phyloP scores from a whole-genome alignment of 2,329 filamentous ascomycete species.

The Fusarium austroafricanum region DNA sequence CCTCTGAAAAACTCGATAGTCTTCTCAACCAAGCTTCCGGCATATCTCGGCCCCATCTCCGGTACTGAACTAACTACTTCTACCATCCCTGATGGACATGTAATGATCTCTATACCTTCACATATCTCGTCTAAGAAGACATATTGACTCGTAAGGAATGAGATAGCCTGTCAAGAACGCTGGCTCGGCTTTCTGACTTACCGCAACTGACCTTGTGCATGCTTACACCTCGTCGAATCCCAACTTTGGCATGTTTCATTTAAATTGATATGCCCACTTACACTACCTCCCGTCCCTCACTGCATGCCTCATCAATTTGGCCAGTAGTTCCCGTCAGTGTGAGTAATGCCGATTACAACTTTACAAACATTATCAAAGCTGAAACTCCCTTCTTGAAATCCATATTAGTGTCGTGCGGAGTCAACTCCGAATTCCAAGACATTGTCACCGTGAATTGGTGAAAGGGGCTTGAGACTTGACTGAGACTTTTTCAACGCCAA shows the following conservation, averaged over 20 bases:
- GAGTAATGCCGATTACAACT: neutral
- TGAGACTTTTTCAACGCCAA: slow-evolving; percentile 20
- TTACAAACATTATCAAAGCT: neutral
- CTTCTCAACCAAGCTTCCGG: slow-evolving; percentile 9
- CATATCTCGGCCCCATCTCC: slow-evolving; percentile 19
- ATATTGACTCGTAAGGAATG: slow-evolving; percentile 21
- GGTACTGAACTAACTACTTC: neutral
- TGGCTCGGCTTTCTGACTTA: slow-evolving; percentile 9
- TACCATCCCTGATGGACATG: neutral
- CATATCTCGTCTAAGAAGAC: slow-evolving; percentile 11
- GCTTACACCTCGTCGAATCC: slow-evolving; percentile 8
- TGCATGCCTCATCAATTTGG: slow-evolving; percentile 9
- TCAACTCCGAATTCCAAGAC: slow-evolving; percentile 13
- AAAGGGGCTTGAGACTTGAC: slow-evolving; percentile 22
- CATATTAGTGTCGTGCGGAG: neutral
- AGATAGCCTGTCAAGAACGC: neutral
- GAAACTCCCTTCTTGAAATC: neutral
- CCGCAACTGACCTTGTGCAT: slow-evolving; percentile 8
- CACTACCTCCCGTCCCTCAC: slow-evolving; percentile 12
- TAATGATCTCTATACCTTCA: slow-evolving; percentile 15
- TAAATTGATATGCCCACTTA: slow-evolving; percentile 32
- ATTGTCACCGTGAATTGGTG: slow-evolving; percentile 4
- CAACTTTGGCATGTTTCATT: slow-evolving; percentile 32
- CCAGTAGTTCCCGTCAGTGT: neutral
- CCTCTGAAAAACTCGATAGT: neutral